Evolutionary conservation across 1,284 basidiomycete species (phyloP).

Genomic region (Cystobasidium slooffiae): DNA sequence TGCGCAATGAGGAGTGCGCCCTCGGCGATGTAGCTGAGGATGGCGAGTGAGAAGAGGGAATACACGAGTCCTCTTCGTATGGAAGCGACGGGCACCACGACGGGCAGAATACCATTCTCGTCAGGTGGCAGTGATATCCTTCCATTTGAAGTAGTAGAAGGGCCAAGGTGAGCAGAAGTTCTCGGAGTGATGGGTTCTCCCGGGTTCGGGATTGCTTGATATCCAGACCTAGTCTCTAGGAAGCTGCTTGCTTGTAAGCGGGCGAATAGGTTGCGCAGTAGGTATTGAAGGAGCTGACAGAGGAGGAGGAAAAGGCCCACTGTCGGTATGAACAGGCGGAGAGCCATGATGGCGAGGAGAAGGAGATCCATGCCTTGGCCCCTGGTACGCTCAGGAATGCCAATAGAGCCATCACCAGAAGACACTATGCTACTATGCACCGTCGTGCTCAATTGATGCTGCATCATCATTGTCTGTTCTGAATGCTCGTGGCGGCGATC

Average conservation of each 20-base stretch:
- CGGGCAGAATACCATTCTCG: conserved; percentile 48
- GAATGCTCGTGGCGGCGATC: too few species aligned
- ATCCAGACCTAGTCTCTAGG: conserved; percentile 16
- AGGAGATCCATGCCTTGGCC: conserved; percentile 2
- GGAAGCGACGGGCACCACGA: conserved; percentile 45
- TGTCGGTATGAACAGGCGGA: conserved; percentile 31
- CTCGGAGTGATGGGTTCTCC: neutral
- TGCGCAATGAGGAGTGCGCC: conserved; percentile 40
- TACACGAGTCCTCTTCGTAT: conserved; percentile 45
- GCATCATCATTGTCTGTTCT: too few species aligned
- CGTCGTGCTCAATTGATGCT: too few species aligned
- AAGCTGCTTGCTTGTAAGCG: conserved; percentile 31
- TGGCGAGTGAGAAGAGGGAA: conserved; percentile 43
- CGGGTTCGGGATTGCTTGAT: conserved; percentile 14
- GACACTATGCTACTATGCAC: neutral
- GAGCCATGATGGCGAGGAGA: conserved; percentile 7
- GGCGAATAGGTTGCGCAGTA: conserved; percentile 16
- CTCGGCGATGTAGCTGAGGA: conserved; percentile 48
- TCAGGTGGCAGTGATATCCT: conserved; percentile 34
- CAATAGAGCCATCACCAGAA: neutral
- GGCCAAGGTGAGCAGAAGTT: neutral
- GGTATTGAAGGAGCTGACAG: conserved; percentile 23
- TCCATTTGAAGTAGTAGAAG: neutral
- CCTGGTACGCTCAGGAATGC: neutral
- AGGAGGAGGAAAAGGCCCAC: conserved; percentile 32